Base-by-base conservation (phyloP, 306 rosid species). In the Dryas octopetala region DNA sequence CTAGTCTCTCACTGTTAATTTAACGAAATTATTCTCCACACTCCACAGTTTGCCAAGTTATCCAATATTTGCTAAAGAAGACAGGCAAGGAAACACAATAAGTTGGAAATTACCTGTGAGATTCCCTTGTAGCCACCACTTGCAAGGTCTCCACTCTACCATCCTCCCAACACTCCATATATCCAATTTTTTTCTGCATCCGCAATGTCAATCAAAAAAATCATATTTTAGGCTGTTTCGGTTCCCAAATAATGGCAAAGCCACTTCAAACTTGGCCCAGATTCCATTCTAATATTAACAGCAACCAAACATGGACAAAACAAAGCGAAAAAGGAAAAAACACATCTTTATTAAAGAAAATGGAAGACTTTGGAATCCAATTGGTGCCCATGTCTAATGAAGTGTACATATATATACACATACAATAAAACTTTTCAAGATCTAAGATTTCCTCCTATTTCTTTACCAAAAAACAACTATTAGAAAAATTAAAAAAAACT, bases 111-210 rank as follows among this genome's bases (percentile, higher is more conserved):
- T 83, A 95, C 97, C 96, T 44, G 77, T 68, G 80, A 75, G 83
- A 71, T 80, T 86, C 19, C 85, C 90, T 84, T 86, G 89, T 11
- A 83, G 83, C 99, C 97, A 95, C 99, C 97, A 95, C 58, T 84
- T 78, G 93, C 99, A 95, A 81, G 96, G 93, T 46, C 89, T 89
- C 99, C 99, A 95, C 63, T 90, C 96, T 59, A 83, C 80, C 62
- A 78, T 75, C 84, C 97, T 90, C 79, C 80, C 76, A 26, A 95
- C 88, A 84, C 89, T 86, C 99, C 99, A 90, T 84, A 92, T 85
- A 54, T 81, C 93, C 66, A 53, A 70, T 71, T 78, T 78, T 48
- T 79, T 82, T 69, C 99, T 95, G 82, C 86, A 69, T 54, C 26
- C 74, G 49, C 23, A 76, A 79, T 78, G 15, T 68, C 76, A 72